Percentiles rank a stretch among this genome's conserved stretches.
Evolutionary conservation across 352 stramenopile genomes (phyloP).

Genomic region (Phytophthora tubulina): DNA sequence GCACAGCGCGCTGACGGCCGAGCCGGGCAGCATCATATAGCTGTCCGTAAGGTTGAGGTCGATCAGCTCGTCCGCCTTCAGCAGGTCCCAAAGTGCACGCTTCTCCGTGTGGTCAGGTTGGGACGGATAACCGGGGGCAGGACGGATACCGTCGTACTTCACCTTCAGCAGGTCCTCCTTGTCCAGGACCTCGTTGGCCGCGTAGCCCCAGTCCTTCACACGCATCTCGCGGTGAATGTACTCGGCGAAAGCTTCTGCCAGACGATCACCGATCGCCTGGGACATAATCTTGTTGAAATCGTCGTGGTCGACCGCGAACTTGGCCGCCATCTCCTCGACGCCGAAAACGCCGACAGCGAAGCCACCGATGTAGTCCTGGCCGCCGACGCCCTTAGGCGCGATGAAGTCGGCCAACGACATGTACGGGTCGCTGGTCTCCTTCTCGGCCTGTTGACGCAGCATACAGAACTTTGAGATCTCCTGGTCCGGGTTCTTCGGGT

Average conservation of each 20-base stretch:
- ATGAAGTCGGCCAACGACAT: slow-evolving; percentile 97
- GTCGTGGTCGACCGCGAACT: slow-evolving; percentile 95
- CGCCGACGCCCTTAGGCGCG: slow-evolving; percentile 58
- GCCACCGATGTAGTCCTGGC: slow-evolving; percentile 94
- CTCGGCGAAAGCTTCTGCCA: slow-evolving; percentile 95
- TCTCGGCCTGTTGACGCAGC: slow-evolving; percentile 97
- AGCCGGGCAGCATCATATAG: slow-evolving; percentile 97
- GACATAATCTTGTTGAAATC: slow-evolving; percentile 99
- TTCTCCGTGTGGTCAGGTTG: slow-evolving; percentile 99
- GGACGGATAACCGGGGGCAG: slow-evolving; percentile 97
- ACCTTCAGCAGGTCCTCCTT: slow-evolving; percentile 97
- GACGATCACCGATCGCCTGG: slow-evolving; percentile 80
- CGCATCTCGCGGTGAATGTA: slow-evolving; percentile 97
- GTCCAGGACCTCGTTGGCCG: slow-evolving; percentile 90
- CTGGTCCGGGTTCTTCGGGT: slow-evolving; percentile 79
- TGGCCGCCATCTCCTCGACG: slow-evolving; percentile 92
- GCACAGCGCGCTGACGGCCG: slow-evolving; percentile 94
- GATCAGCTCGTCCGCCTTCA: slow-evolving; percentile 94
- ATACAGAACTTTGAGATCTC: slow-evolving; percentile 95
- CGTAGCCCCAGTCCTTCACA: slow-evolving; percentile 96
- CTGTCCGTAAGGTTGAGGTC: slow-evolving; percentile 95
- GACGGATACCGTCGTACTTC: slow-evolving; percentile 98
- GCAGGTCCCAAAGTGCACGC: slow-evolving; percentile 94
- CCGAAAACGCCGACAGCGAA: slow-evolving; percentile 97
- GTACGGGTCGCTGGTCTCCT: slow-evolving; percentile 96